These are phyloP conservation scores for Carex cristatella DNA, from an alignment of 176 grass and related monocot species.

Conservation along the genomic window DNA sequence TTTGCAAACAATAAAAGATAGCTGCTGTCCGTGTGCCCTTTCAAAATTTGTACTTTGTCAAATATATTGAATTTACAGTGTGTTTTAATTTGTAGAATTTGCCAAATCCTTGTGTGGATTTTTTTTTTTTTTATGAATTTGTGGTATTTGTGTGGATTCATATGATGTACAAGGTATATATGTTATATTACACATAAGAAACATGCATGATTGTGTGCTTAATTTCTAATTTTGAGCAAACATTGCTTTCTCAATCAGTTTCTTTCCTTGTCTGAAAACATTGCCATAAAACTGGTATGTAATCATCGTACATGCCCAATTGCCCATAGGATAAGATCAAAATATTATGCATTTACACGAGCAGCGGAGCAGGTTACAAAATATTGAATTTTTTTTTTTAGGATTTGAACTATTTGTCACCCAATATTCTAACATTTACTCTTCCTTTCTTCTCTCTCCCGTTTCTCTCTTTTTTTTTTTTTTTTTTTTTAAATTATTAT, in stretches of 20 bases:
- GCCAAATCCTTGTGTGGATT: not conserved
- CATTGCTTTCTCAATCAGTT: not conserved
- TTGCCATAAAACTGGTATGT: not conserved
- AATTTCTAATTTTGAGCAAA: not conserved
- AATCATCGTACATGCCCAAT: too few relatives aligned
- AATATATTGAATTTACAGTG: not conserved
- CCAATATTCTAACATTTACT: too few relatives aligned
- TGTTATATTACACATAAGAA: not conserved
- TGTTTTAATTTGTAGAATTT: not conserved
- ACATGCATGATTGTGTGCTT: not conserved
- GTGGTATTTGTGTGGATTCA: not conserved
- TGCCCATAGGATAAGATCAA: too few relatives aligned
- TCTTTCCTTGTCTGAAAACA: not conserved
- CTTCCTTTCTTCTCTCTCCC: too few relatives aligned
- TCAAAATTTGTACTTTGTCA: not conserved
- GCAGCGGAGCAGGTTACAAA: too few relatives aligned
- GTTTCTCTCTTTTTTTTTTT: too few relatives aligned
- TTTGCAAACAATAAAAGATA: conserved; percentile 2
- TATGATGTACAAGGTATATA: not conserved
- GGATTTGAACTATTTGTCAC: too few relatives aligned
- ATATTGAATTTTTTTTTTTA: too few relatives aligned
- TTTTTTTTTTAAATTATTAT: too few relatives aligned
- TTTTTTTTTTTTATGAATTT: too few relatives aligned
- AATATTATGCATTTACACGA: too few relatives aligned
- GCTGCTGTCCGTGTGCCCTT: not conserved